phyloP scores from a whole-genome alignment of 306 rosid species.

The Arachis hypogaea region DNA sequence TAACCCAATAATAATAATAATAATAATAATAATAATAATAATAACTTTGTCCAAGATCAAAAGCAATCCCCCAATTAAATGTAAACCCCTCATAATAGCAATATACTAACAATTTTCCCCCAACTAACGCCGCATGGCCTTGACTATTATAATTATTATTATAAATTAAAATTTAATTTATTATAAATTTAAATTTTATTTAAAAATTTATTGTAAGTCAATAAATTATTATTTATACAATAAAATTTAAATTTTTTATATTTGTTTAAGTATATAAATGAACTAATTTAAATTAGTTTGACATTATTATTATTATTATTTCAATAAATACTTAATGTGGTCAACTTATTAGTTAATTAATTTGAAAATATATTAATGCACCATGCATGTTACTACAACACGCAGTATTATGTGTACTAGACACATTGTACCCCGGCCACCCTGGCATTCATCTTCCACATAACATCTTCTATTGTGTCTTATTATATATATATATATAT shows the following conservation, averaged over 20 bases:
- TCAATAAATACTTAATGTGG: constrained; percentile 35
- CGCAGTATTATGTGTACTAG: constrained; percentile 13
- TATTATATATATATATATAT: constrained; percentile 12
- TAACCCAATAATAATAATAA: constrained; percentile 36
- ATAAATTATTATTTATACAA: too few relatives aligned
- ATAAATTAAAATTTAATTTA: too few relatives aligned
- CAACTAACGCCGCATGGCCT: constrained; percentile 15
- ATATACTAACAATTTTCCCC: neutral
- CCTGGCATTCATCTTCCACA: constrained; percentile 35
- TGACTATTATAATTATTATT: neutral
- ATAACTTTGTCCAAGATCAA: constrained; percentile 2
- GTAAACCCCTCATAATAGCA: neutral
- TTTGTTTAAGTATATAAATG: too few relatives aligned
- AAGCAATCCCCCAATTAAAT: constrained; percentile 14
- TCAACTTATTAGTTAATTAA: too few relatives aligned
- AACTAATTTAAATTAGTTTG: too few relatives aligned
- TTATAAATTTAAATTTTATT: too few relatives aligned
- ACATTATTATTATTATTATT: neutral
- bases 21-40: constrained; percentile 31
- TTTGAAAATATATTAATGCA: neutral
- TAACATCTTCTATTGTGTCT: neutral
- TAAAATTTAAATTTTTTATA: too few relatives aligned
- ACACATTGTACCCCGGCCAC: neutral
- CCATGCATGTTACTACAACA: constrained; percentile 20
- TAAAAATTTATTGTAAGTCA: too few relatives aligned